Base-by-base conservation (phyloP, 176 grass and related monocot species). In the Thalia dealbata region DNA sequence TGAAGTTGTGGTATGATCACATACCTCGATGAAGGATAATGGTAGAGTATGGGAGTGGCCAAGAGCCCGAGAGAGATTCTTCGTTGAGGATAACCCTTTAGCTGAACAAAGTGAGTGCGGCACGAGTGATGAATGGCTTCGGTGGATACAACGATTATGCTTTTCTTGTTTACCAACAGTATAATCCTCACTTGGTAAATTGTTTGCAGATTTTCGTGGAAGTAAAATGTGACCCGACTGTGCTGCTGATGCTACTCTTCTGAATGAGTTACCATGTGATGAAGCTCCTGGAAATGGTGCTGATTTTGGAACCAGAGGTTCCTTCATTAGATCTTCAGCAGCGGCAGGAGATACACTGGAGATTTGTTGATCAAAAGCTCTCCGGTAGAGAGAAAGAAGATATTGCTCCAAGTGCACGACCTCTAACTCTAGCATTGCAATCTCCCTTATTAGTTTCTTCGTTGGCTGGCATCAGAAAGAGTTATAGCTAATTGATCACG, bases 371-470 rank as follows among this genome's bases (percentile, higher is more conserved):
- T 87, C 88, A 72, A 99, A 93, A 35, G 95, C 85, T 74, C 82
- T 84, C 13, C 95, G 71, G 62, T 93, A 99, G 13, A 93, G 81
- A 32, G 77, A 82, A 12, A 99, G 79, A 70, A 99, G 87, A 78
- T 93, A 83, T 66, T 83, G 87, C 69, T 99, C 95, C 85, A 99
- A 88, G 74, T 85, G 90, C 76, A 93, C 86, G 58, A 99, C 90
- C 72, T 99, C 89, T 84, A 99, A 87, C 74, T 99, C 95, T 27
- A 93, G 81, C 73, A 99, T 76, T 61, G 90, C 79, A 77, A 99
- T 91, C 69, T 99, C 95, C 79, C 80, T 91, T 81, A 99, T 93
- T 73, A 99, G 48, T 48, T 85, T 75, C 67, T 93, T 89, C 43
- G 85, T 85, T 29, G 84, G 81, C 95, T 99, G 87, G 32, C 21